Conservation (phyloP, 306 rosid genomes). For the Erythrophleum fordii region DNA sequence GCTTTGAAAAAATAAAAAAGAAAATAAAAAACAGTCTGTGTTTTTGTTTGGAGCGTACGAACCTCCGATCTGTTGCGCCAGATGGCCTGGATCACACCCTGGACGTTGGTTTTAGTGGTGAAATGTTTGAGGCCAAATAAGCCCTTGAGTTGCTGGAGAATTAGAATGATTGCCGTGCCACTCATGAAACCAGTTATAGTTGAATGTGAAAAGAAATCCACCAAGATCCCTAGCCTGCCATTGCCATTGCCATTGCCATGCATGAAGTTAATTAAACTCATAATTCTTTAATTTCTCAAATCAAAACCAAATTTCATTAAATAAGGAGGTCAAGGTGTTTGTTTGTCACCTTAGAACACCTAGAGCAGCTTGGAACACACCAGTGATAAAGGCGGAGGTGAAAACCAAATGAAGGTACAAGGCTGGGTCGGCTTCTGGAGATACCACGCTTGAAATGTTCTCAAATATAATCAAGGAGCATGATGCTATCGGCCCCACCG, state of each 20-base stretch:
- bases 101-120: slow-evolving; percentile 60
- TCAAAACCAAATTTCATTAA: neutral
- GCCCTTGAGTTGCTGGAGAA: slow-evolving; percentile 76
- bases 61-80: slow-evolving; percentile 55
- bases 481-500: slow-evolving; percentile 89
- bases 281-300: neutral
- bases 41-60: neutral
- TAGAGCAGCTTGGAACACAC: slow-evolving; percentile 58
- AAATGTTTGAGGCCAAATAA: slow-evolving; percentile 67
- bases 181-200: slow-evolving; percentile 91
- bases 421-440: slow-evolving; percentile 39
- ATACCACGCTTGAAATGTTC: slow-evolving; percentile 46
- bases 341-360: slow-evolving; percentile 69
- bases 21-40: neutral
- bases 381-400: slow-evolving; percentile 73
- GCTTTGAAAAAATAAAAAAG: no score
- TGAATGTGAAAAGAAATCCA: slow-evolving; percentile 91
- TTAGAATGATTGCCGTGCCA: slow-evolving; percentile 77
- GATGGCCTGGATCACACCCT: slow-evolving; percentile 51
- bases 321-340: neutral
- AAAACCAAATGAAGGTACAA: slow-evolving; percentile 69
- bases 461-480: slow-evolving; percentile 65
- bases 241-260: neutral
- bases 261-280: neutral
- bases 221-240: slow-evolving; percentile 81